Base-by-base conservation (phyloP, 1,139 yeast species). In the Pichia sp. region DNA sequence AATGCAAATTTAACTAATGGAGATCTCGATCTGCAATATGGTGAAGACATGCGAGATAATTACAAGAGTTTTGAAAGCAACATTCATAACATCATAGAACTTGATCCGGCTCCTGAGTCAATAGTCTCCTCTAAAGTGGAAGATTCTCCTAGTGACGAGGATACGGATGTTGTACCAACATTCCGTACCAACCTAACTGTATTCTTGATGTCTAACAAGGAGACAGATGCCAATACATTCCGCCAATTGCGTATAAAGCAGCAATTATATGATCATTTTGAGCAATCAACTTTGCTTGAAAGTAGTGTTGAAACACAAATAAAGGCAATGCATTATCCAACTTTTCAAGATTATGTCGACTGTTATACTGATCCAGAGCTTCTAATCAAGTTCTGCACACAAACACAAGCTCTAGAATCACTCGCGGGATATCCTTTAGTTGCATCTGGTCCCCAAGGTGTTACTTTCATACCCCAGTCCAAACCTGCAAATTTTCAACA, bases 401-500 rank as follows among this genome's bases (percentile, higher is more conserved):
- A 19, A 3, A 26, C 16, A 3, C 40, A 35, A 22, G 27, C 22
- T 22, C 42, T 39, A 7, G 16, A 29, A n/a, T 38, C 43, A 3
- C 30, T 41, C 12, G 6, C 34, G 15, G 46, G 43, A 7, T 39
- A 40, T 24, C 45, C 45, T 9, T 19, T 41, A 6, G 9, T 19
- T 6, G 16, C 30, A 11, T 1, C 21, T 5, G 15, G 15, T 13
- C 16, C 8, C 5, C n/a, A 10, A 4, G 24, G 26, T 21, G 30
- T 30, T 8, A 14, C 27, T 15, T 22, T 32, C 7, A 6, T 32
- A 6, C 27, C 34, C 9, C 34, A 32, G 22, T 4, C 21, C 9
- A 32, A 26, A 11, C 34, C 34, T 2, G 34, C 34, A 21, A 32
- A 32, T 15, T 32, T 32, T 12, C 15, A 29, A 3, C n/a, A n/a